These are phyloP conservation scores for Leccinum boreale DNA, from an alignment of 768 basidiomycete genomes.

Conservation along the genomic window DNA sequence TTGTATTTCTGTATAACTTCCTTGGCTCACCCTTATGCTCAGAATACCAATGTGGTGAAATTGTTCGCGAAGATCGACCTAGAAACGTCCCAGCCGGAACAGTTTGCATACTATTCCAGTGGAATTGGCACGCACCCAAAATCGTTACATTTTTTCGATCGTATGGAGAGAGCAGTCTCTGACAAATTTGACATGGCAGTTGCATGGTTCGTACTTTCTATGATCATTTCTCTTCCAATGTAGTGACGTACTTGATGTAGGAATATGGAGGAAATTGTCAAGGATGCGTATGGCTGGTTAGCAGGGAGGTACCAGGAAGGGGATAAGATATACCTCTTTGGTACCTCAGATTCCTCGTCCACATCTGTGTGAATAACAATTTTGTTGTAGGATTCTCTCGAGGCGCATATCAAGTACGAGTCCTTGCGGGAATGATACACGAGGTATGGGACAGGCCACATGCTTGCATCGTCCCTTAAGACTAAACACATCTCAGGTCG, in stretches of 20 bases:
- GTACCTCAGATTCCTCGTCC: constrained; percentile 8
- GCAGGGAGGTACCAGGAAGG: constrained; percentile 29
- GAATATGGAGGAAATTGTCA: constrained; percentile 32
- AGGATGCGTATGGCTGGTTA: constrained; percentile 34
- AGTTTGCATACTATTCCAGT: neutral
- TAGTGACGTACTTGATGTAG: neutral
- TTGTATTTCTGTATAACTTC: neutral
- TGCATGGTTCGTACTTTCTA: neutral
- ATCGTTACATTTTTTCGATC: neutral
- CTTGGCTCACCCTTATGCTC: neutral
- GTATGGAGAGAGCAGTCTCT: neutral
- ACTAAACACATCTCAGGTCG: constrained; percentile 2
- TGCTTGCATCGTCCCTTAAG: neutral
- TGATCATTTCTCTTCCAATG: neutral
- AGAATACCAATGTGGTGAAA: neutral
- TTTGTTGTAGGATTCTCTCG: constrained; percentile 37
- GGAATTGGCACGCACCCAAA: neutral
- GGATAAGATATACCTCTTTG: constrained; percentile 36
- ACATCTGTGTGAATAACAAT: neutral
- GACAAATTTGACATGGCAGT: neutral
- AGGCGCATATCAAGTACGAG: constrained; percentile 41
- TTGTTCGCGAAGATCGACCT: neutral
- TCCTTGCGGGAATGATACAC: constrained; percentile 40
- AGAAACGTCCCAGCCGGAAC: neutral
- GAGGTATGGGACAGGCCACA: constrained; percentile 18